Evolutionary conservation across 208 protist species (phyloP).

Genomic region (Angomonas ambiguus): DNA sequence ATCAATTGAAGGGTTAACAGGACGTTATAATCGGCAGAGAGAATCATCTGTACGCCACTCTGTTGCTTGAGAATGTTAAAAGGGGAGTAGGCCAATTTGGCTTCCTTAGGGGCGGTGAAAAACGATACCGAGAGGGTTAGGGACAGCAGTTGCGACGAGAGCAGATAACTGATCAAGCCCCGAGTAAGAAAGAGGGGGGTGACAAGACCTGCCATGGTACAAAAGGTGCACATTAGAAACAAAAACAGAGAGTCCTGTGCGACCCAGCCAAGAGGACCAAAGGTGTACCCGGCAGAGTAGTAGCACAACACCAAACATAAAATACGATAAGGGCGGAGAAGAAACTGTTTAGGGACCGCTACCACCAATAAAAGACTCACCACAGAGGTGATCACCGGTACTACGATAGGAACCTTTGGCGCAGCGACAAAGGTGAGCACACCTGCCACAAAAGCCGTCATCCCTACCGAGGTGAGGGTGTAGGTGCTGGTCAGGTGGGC

Average conservation of each 20-base stretch:
- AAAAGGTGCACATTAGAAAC: slow-evolving; percentile 39
- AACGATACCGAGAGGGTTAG: slow-evolving; percentile 43
- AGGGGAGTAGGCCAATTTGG: slow-evolving; percentile 9
- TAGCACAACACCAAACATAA: slow-evolving; percentile 39
- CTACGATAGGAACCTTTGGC: slow-evolving; percentile 40
- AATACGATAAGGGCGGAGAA: slow-evolving; percentile 32
- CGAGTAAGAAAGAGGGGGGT: slow-evolving; percentile 76
- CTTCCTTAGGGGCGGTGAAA: slow-evolving; percentile 38
- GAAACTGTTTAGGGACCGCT: slow-evolving; percentile 31
- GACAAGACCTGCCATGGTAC: slow-evolving; percentile 68
- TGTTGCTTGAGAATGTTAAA: slow-evolving; percentile 31
- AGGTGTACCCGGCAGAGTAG: slow-evolving; percentile 53
- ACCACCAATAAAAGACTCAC: too few relatives aligned
- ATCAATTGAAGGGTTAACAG: slow-evolving; percentile 73
- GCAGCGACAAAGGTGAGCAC: slow-evolving; percentile 36
- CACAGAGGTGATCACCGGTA: slow-evolving; percentile 34
- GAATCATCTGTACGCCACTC: slow-evolving; percentile 36
- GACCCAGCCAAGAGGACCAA: slow-evolving; percentile 73
- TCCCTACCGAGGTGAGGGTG: slow-evolving; percentile 33
- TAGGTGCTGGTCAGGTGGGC: slow-evolving; percentile 58
- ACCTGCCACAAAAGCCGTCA: slow-evolving; percentile 39
- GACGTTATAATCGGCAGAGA: slow-evolving; percentile 63
- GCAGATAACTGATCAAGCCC: slow-evolving; percentile 77
- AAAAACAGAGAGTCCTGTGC: slow-evolving; percentile 61
- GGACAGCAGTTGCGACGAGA: slow-evolving; percentile 71